Conservation (phyloP, 345 rosid species). For the Salix suchowensis region DNA sequence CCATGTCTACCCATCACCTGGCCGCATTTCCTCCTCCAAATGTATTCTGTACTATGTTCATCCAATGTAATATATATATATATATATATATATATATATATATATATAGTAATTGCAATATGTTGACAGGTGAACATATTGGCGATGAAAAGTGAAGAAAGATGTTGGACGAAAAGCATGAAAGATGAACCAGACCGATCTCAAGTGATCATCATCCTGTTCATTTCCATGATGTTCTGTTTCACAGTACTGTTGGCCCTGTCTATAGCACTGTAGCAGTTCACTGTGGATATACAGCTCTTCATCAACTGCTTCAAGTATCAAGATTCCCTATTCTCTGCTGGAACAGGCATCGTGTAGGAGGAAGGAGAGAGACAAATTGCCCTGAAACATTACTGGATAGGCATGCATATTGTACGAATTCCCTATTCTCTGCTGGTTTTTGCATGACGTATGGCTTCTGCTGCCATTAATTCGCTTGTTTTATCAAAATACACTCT, state of each 20-base stretch:
- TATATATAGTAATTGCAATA: too few relatives aligned
- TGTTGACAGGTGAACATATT: neutral
- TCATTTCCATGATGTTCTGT: too few relatives aligned
- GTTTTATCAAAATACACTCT: too few relatives aligned
- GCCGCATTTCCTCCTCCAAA: conserved; percentile 43
- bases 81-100: too few relatives aligned
- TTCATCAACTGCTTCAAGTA: neutral
- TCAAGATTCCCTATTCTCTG: neutral
- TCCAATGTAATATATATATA: too few relatives aligned
- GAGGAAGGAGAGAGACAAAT: neutral
- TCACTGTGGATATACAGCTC: neutral
- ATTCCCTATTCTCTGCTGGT: neutral
- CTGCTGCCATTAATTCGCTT: too few relatives aligned
- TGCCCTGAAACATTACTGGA: neutral
- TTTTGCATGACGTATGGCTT: too few relatives aligned
- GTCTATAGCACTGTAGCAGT: too few relatives aligned
- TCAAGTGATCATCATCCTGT: too few relatives aligned
- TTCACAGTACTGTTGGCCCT: too few relatives aligned
- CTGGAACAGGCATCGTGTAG: neutral
- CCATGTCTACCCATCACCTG: conserved; percentile 57
- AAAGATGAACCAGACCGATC: neutral
- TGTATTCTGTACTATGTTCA: too few relatives aligned
- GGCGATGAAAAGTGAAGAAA: neutral
- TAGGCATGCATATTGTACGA: neutral
- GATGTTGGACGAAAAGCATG: neutral